Base-by-base conservation (phyloP, 2,329 filamentous ascomycete species). In the Colletotrichum sp. region DNA sequence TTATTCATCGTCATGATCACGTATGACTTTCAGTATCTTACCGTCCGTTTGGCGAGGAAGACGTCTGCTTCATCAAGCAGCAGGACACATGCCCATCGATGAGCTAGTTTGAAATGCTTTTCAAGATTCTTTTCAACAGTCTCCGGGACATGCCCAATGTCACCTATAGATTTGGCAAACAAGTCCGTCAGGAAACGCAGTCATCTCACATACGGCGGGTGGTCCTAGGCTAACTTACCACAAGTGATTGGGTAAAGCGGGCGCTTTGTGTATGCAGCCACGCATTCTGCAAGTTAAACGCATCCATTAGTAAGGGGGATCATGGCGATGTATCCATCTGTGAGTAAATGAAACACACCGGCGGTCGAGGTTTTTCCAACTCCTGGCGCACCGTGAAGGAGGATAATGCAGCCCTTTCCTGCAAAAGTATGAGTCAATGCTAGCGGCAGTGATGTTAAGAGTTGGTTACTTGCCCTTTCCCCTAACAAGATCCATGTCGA, bases 41-140 rank as follows among this genome's bases (percentile, higher is more conserved):
- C 39, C 39, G 39, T 43, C 39, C 39, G 39, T 12, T 48, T 48
- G 12, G 61, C 61, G n/a, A 64, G 61, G 12, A 83, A 81, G 2
- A 83, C 78, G 7, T 83, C 82, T 2, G 79, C 80, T 30, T 82
- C 81, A 18, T 84, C 81, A 1, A 83, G 74, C 0, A 84, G 78
- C 5, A 83, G 67, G 1, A 83, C 78, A 32, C 78, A 79, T 4
- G 77, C 79, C 82, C 82, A 83, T 6, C 63, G 61, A 6, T 79
- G 79, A 4, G 78, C 81, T 2, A 77, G 61, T 24, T 66, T 65
- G 16, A 71, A 57, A 14, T 65, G 60, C 24, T 28, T 57, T 28
- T 57, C 69, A 1, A 84, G 76, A 2, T 77, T 77, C 4, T 30
- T 69, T 43, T 83, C 81, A 0, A 82, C 81, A 28, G n/a, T 14